Evolutionary conservation across 2,329 filamentous ascomycete genomes (phyloP), one percentile per base, ranked within the genome.

Genomic region (Ophiostoma ulmi): DNA sequence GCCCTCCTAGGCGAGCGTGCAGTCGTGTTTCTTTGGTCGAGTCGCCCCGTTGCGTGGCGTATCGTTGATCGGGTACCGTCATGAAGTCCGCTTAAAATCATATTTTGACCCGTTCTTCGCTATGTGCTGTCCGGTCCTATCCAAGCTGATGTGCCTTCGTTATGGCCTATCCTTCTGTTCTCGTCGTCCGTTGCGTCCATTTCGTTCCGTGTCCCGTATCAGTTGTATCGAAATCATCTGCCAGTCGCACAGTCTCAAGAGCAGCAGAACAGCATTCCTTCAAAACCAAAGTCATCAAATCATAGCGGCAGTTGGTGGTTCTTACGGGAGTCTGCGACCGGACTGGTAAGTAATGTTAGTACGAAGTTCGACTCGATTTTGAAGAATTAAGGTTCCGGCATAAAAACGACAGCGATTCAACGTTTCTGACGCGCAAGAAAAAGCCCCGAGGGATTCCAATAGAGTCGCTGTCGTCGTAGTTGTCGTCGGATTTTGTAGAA

Each of bases 401-500:
- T 58, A 58, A 14, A 20, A 5, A 38, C 67, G 67, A 65, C 63
- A 39, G 35, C 35, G 8, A 39, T 36, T 39, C 5, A 22, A 39
- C 20, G 36, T 10, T 65, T 22, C 20, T 22, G 13, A 14, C 13
- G 36, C 35, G 63, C 26, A 7, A 65, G n/a, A n/a, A 64, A 64
- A 36, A 13, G 10, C 26, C 44, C 10, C 6, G 58, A 35, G 26
- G 36, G 20, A 7, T 8, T 20, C 17, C 5, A 13, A 6, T 20
- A 13, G 58, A 35, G 26, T 38, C 35, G 35, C 39, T 26, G 22
- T 31, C 65, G 65, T 22, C 11, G 35, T 22, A 44, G n/a, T 35
- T 36, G 36, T 48, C 44, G n/a, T 44, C 35, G 10, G 20, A 35
- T 38, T 13, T 44, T 20, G 69, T 92, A 90, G 80, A 91, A 91